phyloP scores from a whole-genome alignment of 2,329 filamentous ascomycete species.

The Tolypocladium ophioglossoides region DNA sequence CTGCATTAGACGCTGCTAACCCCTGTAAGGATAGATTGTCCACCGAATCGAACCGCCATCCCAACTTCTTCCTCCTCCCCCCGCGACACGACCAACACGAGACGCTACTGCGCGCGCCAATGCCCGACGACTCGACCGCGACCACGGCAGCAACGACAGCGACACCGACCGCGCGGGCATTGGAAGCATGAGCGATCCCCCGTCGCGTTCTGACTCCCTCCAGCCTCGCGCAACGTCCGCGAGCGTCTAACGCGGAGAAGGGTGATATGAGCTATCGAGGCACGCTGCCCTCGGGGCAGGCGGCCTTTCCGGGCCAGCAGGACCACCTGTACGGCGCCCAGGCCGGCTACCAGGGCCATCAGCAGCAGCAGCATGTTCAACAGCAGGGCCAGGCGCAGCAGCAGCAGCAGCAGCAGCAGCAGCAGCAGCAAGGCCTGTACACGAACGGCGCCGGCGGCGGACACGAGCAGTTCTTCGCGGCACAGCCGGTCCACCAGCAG shows the following conservation, averaged over 20 bases:
- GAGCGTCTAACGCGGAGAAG: constrained; percentile 9
- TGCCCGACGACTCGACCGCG: neutral
- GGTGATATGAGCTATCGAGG: constrained; percentile 25
- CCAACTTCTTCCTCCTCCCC: constrained; percentile 2
- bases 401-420: constrained; percentile 10
- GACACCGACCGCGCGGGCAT: neutral
- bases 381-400: constrained; percentile 12
- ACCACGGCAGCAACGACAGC: neutral
- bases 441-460: constrained; percentile 5
- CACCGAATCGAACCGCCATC: constrained; percentile 2
- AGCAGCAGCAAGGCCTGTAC: constrained; percentile 8
- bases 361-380: constrained; percentile 12
- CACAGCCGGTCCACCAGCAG: constrained; percentile 10
- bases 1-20: constrained; percentile 4
- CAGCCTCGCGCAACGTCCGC: neutral
- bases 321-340: constrained; percentile 14
- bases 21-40: constrained; percentile 4
- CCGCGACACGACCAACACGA: neutral
- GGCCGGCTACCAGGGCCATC: constrained; percentile 13
- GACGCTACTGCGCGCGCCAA: neutral
- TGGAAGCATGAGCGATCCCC: constrained; percentile 2
- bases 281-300: constrained; percentile 16
- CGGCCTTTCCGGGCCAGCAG: constrained; percentile 17
- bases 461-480: constrained; percentile 13
- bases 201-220: neutral